Base-by-base conservation (phyloP, 257 asterid genomes). In the Voacanga thouarsii region DNA sequence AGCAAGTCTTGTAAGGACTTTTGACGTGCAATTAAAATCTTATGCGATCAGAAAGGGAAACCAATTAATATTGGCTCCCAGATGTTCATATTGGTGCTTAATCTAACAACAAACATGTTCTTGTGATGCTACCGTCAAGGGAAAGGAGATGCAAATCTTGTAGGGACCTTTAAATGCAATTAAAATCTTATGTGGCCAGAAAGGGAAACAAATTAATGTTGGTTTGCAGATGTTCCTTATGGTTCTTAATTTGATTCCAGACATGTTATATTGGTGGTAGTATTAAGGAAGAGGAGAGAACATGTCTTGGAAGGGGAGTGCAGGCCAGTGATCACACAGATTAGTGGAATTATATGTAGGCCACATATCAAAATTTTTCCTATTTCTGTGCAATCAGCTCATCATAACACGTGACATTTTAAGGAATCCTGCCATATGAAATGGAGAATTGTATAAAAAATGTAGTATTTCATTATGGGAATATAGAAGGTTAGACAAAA, bases 181-280 rank as follows among this genome's bases (percentile, higher is more conserved):
- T 16, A 75, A 21, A 59, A 57, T 69, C 23, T 61, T 85, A 19
- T 41, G 80, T 26, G 12, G 79, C 2, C 26, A 16, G 12, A 56
- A 5, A 6, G 68, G 83, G 9, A 10, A 56, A 6, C 53, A 71
- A 0, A 84, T 84, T 28, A 81, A 88, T 64, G 57, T 91, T 0
- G 95, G 95, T 1, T 93, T 84, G 75, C 90, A 87, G n/a, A 84
- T 85, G 90, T 92, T 91, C 53, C 26, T 85, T 84, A 88, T 85
- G 12, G 84, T 89, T 73, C 28, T 91, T 85, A 89, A 93, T 51
- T 96, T 88, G 88, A 87, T 89, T 19, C 91, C 92, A 0, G 81
- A 83, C 45, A 89, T 91, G 94, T 3, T 89, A 76, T 91, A 96
- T 94, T 1, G 94, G 97, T 6, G 94, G 89, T 2, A 84, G 89